phyloP scores from a whole-genome alignment of 2,329 filamentous ascomycete species.

The Cordyceps pruinosa region DNA sequence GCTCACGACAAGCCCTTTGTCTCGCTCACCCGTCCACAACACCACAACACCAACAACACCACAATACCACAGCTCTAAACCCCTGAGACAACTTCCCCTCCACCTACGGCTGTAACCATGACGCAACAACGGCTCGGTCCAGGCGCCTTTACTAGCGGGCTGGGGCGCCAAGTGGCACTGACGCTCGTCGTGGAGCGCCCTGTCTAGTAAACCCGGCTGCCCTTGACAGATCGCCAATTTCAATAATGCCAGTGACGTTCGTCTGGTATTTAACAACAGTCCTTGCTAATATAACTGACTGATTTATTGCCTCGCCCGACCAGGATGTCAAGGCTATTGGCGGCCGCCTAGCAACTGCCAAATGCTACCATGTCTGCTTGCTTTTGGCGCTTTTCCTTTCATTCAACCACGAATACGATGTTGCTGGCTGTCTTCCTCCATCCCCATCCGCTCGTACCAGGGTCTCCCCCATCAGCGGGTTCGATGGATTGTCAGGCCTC shows the following conservation, averaged over 20 bases:
- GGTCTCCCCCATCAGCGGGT: background rate
- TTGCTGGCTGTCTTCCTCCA: background rate
- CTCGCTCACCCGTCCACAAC: background rate
- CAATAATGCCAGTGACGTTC: background rate
- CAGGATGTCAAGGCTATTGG: background rate
- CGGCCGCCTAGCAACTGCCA: background rate
- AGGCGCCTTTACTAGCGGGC: background rate
- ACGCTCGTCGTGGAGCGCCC: background rate
- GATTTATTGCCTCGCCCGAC: background rate
- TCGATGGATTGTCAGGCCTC: background rate
- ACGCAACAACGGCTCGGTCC: background rate
- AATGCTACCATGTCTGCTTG: background rate
- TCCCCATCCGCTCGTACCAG: background rate
- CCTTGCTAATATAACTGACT: background rate
- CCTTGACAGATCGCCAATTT: background rate
- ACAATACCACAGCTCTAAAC: too few relatives aligned
- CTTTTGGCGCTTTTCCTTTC: background rate
- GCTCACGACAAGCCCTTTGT: background rate
- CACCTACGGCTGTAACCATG: background rate
- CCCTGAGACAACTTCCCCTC: background rate
- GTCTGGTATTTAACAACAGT: constrained; percentile 2
- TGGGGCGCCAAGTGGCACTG: background rate
- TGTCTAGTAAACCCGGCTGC: background rate
- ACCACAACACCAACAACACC: too few relatives aligned
- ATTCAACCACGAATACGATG: background rate